These are phyloP conservation scores for Trypanosoma congolense DNA, from an alignment of 208 protist genomes.

Conservation along the genomic window DNA sequence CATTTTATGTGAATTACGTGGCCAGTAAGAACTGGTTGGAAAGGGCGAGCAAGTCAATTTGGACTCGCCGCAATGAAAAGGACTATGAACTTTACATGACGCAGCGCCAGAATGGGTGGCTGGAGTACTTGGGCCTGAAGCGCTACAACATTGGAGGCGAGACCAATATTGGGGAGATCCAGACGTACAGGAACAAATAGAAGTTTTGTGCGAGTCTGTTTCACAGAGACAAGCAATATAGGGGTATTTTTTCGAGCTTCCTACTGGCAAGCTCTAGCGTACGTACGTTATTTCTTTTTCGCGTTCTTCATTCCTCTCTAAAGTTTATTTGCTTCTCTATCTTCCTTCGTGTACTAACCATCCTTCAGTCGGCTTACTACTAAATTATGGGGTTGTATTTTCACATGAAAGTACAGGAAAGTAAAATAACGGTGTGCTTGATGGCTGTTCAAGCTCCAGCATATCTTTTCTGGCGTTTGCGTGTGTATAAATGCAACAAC, in stretches of 20 bases:
- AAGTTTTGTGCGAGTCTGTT: background rate
- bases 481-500: too few species aligned
- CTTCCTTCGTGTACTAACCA: background rate
- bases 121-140: slow-evolving; percentile 79
- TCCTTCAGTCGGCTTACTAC: too few species aligned
- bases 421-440: too few species aligned
- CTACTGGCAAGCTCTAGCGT: background rate
- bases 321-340: background rate
- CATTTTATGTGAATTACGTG: slow-evolving; percentile 72
- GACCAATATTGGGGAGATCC: slow-evolving; percentile 68
- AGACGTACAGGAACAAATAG: slow-evolving; percentile 46
- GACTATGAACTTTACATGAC: slow-evolving; percentile 83
- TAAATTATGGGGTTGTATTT: too few species aligned
- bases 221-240: background rate
- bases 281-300: background rate
- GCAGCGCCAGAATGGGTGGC: slow-evolving; percentile 83
- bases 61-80: slow-evolving; percentile 80
- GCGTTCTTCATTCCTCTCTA: background rate
- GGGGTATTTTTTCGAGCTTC: too few species aligned
- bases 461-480: too few species aligned
- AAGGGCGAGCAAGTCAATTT: slow-evolving; percentile 69
- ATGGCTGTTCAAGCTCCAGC: too few species aligned
- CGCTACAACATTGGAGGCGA: slow-evolving; percentile 85
- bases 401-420: too few species aligned
- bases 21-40: slow-evolving; percentile 70